Evolutionary conservation across 2,329 filamentous ascomycete genomes (phyloP).

Genomic region (Scortechinia acanthostroma): DNA sequence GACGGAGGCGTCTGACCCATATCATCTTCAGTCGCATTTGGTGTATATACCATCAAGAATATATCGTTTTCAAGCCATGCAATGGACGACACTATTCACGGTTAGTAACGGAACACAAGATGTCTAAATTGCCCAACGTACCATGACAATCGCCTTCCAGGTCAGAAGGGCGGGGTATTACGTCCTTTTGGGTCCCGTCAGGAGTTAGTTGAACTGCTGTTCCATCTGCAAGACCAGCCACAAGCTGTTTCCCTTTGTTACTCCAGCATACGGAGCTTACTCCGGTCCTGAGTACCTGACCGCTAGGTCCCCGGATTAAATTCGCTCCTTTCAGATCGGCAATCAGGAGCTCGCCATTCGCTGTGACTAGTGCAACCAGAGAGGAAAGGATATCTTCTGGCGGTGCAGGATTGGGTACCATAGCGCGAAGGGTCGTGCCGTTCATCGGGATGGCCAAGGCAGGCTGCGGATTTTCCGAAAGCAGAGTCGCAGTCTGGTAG

Average conservation of each 20-base stretch:
- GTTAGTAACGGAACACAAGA: constrained; percentile 4
- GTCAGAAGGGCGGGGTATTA: constrained; percentile 44
- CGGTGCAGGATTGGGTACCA: constrained; percentile 46
- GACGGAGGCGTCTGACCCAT: constrained; percentile 31
- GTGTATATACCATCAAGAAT: constrained; percentile 49
- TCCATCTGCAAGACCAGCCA: constrained; percentile 52
- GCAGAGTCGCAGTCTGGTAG: constrained; percentile 37
- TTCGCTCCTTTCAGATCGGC: constrained; percentile 42
- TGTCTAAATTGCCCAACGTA: constrained; percentile 14
- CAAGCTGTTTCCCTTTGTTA: constrained; percentile 52
- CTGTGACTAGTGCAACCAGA: constrained; percentile 45
- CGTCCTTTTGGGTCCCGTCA: constrained; percentile 40
- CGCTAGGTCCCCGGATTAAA: constrained; percentile 32
- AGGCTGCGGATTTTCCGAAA: constrained; percentile 36
- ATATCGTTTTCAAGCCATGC: constrained; percentile 52
- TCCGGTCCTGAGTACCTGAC: constrained; percentile 38
- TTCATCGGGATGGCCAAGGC: constrained; percentile 43
- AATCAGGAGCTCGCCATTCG: constrained; percentile 45
- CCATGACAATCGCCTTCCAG: constrained; percentile 34
- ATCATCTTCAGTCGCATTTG: constrained; percentile 21
- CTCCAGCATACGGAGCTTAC: constrained; percentile 57
- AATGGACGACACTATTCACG: constrained; percentile 36
- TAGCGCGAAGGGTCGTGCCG: constrained; percentile 38
- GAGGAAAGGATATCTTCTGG: constrained; percentile 28
- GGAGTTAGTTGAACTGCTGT: constrained; percentile 46